Evolutionary conservation across 768 basidiomycete genomes (phyloP), one percentile per base, ranked within the genome.

Genomic region (Kwoniella botswanensis): DNA sequence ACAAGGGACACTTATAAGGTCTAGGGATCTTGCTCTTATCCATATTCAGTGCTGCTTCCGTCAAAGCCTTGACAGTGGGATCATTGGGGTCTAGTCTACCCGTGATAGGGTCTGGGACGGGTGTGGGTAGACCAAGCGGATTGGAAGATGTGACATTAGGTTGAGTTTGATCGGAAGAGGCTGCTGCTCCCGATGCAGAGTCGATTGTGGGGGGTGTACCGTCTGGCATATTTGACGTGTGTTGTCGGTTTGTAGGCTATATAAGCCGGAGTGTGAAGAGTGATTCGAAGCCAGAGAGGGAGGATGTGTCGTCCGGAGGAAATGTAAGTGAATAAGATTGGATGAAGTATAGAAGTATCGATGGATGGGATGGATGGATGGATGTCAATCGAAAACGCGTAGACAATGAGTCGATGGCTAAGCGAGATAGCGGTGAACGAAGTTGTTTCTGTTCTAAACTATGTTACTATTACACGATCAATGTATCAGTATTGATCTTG

Each of bases 1-100:
- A 99, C 41, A 93, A 88, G 2, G 96, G 96, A 82, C 96, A 99
- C 82, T 98, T 98, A 89, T 98, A 99, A 0, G 96, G 96, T 68
- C 94, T 85, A 0, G 90, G 86, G 55, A 87, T 86, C 79, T 86
- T 85, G 77, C 80, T 83, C 82, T 86, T 86, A 76, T 86, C 85
- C 76, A 85, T 83, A 50, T 82, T 81, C 54, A 86, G 73, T 4
- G 80, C 81, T 10, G 84, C 84, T 59, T 84, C 83, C 12, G 83
- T 82, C 42, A 83, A 70, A 61, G 84, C 84, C 65, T 76, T 79
- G 24, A 84, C 84, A 4, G 83, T 79, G 2, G 84, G 84, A 64
- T 84, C 84, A 67, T 84, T 84, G 10, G 83, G 83, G 71, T 84
- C 83, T 21, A 84, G 73, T 60, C 80, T 74, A 21, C 84, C 84